Conservation (phyloP, 257 asterid species). For the Solanum chilense region DNA sequence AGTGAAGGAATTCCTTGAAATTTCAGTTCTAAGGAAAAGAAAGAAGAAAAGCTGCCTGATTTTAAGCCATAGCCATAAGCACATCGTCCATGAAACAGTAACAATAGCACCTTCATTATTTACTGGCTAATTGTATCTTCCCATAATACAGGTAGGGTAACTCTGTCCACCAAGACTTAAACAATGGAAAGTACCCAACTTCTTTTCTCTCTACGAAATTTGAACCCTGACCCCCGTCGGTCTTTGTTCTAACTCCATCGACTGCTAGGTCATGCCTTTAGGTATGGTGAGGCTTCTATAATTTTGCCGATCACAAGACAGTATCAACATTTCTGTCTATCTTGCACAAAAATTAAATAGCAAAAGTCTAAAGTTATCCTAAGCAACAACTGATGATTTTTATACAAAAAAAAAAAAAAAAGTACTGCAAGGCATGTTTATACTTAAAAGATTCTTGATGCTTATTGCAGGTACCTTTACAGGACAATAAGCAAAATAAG, state of each 20-base stretch:
- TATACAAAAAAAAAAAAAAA: not conserved
- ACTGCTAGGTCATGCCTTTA: not conserved
- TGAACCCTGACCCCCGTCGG: not conserved
- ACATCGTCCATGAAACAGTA: not conserved
- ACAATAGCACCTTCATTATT: not conserved
- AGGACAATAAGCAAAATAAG: not conserved
- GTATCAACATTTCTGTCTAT: not conserved
- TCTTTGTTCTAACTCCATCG: not conserved
- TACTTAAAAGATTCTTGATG: not conserved
- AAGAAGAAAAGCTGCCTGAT: not conserved
- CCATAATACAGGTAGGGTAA: not conserved
- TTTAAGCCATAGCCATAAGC: not conserved
- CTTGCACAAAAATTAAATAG: not conserved
- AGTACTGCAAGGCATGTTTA: not conserved
- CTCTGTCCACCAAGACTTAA: not conserved
- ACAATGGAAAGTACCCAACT: not conserved
- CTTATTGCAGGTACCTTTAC: not conserved
- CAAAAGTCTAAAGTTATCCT: not conserved
- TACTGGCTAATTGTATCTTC: not conserved
- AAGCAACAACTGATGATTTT: not conserved
- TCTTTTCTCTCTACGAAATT: not conserved
- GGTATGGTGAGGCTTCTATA: not conserved
- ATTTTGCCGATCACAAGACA: not conserved
- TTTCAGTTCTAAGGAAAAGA: not conserved
- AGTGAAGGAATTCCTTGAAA: not conserved